Base-by-base conservation (phyloP, 306 rosid genomes). In the Acacia acuminata region DNA sequence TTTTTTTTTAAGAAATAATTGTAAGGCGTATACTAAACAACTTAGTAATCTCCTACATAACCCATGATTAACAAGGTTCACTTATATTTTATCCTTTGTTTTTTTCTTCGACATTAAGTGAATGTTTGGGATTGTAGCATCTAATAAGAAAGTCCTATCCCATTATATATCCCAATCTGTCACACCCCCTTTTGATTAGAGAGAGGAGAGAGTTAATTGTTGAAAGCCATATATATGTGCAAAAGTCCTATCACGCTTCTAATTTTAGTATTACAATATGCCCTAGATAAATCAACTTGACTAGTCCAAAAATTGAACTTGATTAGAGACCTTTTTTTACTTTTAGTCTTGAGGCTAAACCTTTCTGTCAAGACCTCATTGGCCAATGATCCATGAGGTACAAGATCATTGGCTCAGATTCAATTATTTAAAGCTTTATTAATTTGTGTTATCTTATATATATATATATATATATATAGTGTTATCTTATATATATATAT, bases 221-320 rank as follows among this genome's bases (percentile, higher is more conserved):
- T 84, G 78, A 58, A 53, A 69, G 79, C 80, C 75, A 82, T 79
- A 84, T 77, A 80, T 77, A 17, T 82, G 66, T 22, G 63, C 63
- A 58, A 3, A 38, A 1, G 83, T 89, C 66, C 51, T 83, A 81
- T 91, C 96, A 82, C 75, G 79, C 73, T 87, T 82, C 97, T 84
- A 76, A 71, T 66, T 82, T 82, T 82, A 84, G 91, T 70, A 82
- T 56, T 83, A 36, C 90, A 89, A 77, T 24, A 25, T 73, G 77
- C 85, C 67, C 68, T 78, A 82, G 91, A 80, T 90, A 90, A 90
- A 58, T 88, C 87, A 78, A 60, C 87, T 90, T 92, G 96, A 87
- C 91, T 89, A 44, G 85, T 86, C 97, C 75, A 90, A 88, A 87
- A 82, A 76, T 80, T 89, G 82, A 86, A 84, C 85, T 76, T 86